Evolutionary conservation across 441 rosid species (phyloP).

Genomic region (Gossypium schwendimanii): DNA sequence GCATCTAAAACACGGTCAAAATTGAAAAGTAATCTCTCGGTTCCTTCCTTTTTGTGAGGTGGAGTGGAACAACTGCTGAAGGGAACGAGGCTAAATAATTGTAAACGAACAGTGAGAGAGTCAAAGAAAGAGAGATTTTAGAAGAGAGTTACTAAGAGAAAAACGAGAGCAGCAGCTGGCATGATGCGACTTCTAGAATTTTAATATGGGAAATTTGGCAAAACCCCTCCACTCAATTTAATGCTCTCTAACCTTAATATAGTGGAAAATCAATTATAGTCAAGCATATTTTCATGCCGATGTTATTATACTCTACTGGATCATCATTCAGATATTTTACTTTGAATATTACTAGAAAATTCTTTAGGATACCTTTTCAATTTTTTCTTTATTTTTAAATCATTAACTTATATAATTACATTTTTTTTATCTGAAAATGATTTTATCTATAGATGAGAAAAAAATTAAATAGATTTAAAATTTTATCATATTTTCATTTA

Average conservation of each 20-base stretch:
- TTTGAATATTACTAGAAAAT: not conserved
- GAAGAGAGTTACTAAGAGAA: not conserved
- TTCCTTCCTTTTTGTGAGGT: not conserved
- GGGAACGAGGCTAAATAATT: not conserved
- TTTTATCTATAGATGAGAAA: not conserved
- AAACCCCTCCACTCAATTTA: not conserved
- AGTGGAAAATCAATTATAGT: not conserved
- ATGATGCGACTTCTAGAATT: constrained; percentile 13
- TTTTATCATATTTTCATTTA: no score
- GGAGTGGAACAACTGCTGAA: not conserved
- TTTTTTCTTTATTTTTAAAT: not conserved
- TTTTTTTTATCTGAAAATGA: not conserved
- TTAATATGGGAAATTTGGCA: not conserved
- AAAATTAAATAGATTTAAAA: no score
- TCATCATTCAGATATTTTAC: not conserved
- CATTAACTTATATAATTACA: not conserved
- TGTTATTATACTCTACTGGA: not conserved
- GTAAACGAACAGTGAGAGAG: not conserved
- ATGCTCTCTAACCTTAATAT: not conserved
- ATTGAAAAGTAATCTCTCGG: not conserved
- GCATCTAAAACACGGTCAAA: not conserved
- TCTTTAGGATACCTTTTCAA: no score
- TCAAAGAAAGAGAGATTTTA: not conserved
- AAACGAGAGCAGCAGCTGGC: constrained; percentile 14
- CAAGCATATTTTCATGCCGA: not conserved